Base-by-base conservation (phyloP, 495 filamentous ascomycete genomes). In the Talaromyces trachyspermus region DNA sequence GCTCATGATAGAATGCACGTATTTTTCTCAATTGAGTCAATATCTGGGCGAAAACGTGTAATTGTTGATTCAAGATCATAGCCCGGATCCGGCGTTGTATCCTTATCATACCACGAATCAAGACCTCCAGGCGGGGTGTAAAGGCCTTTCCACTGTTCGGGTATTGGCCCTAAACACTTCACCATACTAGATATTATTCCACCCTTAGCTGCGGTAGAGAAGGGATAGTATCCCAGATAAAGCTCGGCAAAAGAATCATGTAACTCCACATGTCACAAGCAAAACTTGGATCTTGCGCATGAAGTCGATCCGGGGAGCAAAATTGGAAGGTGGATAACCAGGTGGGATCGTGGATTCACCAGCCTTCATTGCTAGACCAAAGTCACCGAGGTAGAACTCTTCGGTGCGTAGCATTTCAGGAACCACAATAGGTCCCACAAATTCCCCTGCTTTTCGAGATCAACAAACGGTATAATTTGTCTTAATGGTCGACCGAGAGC, bases 311-410 rank as follows among this genome's bases (percentile, higher is more conserved):
- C 29, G 59, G 58, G 49, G 59, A 56, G 46, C 58, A 65, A 41
- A 42, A 60, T 24, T 39, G 24, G 18, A 42, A 26, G 56, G 54
- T 23, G 54, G 51, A 43, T 55, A 50, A 30, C 46, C 45, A 36
- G 46, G 25, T 49, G 42, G 30, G 29, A n/a, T n/a, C n/a, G n/a
- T n/a, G n/a, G 56, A 46, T 22, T 56, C 50, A 18, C 43, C 49
- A 18, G 49, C 18, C 48, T 57, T 56, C 37, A 54, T 58, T 10
- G 60, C 46, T 35, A 81, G 57, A n/a, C 79, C 80, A 48, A 83
- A 71, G 25, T 73, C 59, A 11, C 67, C 68, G 50, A 81, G 54
- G 56, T 77, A 79, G 46, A 79, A 75, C 27, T 74, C 65, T 8
- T 69, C 57, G 11, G 66, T 56, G 43, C 58, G 52, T 33, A 60